Conservation (phyloP, 306 rosid species). For the Abrus pulchellus region DNA sequence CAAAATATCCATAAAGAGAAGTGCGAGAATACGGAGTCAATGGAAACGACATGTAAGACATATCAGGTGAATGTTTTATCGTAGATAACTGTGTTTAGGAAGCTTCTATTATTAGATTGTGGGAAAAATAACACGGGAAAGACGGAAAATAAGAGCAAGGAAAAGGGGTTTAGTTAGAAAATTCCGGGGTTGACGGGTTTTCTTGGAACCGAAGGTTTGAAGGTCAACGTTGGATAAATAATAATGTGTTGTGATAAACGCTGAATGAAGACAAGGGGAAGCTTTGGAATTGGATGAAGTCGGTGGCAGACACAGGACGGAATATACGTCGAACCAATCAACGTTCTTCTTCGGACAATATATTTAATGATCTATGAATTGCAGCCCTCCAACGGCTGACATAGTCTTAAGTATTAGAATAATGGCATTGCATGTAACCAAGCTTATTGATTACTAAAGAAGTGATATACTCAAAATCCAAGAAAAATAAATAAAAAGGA, state of each 20-base stretch:
- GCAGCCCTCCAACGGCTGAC: conserved; percentile 17
- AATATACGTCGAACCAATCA: conserved; percentile 28
- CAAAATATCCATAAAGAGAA: conserved; percentile 5
- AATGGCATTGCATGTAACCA: background rate
- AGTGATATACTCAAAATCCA: background rate
- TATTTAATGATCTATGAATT: background rate
- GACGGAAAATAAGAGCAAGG: conserved; percentile 19
- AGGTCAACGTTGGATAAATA: background rate
- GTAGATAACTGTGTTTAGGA: conserved; percentile 26
- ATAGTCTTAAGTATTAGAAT: background rate
- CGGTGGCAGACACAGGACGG: conserved; percentile 2
- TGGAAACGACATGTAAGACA: conserved; percentile 22
- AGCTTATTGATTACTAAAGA: background rate
- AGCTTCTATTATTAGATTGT: conserved; percentile 38
- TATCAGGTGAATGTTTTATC: conserved; percentile 3
- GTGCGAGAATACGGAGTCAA: background rate
- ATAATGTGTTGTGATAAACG: background rate
- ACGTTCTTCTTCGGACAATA: background rate
- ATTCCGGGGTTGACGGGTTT: conserved; percentile 75
- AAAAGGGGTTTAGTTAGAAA: conserved; percentile 37
- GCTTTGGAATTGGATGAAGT: conserved; percentile 19
- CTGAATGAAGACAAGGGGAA: background rate
- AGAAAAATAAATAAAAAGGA: no score
- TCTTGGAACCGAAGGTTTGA: conserved; percentile 46
- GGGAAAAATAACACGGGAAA: conserved; percentile 21